These are phyloP conservation scores for Teratosphaeria destructans DNA, from an alignment of 2,329 filamentous ascomycete genomes.

Conservation along the genomic window DNA sequence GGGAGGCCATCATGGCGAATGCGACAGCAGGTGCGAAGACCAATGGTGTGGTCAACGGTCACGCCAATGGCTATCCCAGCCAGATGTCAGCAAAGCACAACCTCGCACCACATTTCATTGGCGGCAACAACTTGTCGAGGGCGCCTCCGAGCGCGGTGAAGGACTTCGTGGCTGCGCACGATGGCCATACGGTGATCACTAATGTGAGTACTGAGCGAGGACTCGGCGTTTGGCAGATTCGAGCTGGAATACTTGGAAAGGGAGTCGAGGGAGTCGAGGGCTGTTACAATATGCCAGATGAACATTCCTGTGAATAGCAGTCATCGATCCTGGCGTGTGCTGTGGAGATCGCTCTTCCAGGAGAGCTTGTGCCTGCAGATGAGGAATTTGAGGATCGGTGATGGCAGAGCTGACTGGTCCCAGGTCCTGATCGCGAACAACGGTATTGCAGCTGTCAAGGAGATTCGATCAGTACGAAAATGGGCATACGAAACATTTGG, in stretches of 20 bases:
- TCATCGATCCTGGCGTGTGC: neutral
- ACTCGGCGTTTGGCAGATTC: neutral
- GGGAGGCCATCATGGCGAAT: conserved; percentile 22
- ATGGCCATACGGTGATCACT: conserved; percentile 96
- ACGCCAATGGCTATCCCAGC: conserved; percentile 44
- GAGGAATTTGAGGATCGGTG: neutral
- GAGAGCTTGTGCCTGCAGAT: neutral
- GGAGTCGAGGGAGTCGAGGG: neutral
- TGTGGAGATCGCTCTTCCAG: neutral
- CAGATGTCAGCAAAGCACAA: conserved; percentile 73
- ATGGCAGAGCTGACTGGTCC: conserved; percentile 13
- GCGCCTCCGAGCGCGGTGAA: conserved; percentile 80
- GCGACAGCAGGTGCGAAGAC: conserved; percentile 29
- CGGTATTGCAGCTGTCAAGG: conserved; percentile 98
- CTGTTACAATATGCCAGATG: neutral
- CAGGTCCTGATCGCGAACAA: conserved; percentile 99
- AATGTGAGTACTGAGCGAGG: conserved; percentile 56
- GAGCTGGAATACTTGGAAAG: neutral
- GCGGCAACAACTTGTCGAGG: conserved; percentile 76
- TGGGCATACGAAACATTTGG: conserved; percentile 99
- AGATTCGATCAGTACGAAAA: conserved; percentile 98
- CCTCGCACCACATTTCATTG: conserved; percentile 88
- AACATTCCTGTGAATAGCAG: neutral
- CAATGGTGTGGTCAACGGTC: conserved; percentile 24
- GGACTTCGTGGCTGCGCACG: conserved; percentile 83